Conservation (phyloP, 345 rosid species). For the Eucalyptus pauciflora region DNA sequence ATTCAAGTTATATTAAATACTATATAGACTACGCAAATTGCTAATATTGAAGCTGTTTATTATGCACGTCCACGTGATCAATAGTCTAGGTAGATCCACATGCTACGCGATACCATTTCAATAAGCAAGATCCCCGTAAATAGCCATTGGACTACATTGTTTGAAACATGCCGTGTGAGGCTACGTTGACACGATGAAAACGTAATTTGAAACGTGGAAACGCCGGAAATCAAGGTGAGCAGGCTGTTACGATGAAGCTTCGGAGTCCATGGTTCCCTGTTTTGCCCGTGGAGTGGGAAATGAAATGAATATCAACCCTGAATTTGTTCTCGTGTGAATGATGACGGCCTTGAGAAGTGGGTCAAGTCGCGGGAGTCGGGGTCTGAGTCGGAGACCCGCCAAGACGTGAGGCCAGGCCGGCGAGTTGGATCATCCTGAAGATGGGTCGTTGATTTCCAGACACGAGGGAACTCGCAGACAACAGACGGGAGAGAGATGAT, state of each 20-base stretch:
- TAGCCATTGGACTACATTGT: neutral
- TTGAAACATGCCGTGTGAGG: too few relatives aligned
- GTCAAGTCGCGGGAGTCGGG: neutral
- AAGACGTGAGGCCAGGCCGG: too few relatives aligned
- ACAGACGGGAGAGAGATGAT: too few relatives aligned
- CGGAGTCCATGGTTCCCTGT: neutral
- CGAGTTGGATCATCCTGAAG: too few relatives aligned
- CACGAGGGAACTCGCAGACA: too few relatives aligned
- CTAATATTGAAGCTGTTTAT: neutral
- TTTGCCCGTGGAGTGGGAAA: neutral
- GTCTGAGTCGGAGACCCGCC: too few relatives aligned
- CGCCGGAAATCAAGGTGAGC: neutral
- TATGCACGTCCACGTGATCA: neutral
- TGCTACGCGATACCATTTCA: neutral
- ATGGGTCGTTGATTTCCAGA: too few relatives aligned
- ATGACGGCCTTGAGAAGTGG: neutral
- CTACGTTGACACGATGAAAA: neutral
- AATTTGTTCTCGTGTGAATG: neutral
- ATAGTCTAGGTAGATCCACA: neutral
- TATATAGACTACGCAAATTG: neutral
- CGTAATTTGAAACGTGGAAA: neutral
- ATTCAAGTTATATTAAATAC: too few relatives aligned
- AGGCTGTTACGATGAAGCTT: neutral
- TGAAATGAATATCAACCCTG: neutral
- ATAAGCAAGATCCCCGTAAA: neutral